These are phyloP conservation scores for Fusarium papillatum DNA, from an alignment of 2,329 filamentous ascomycete genomes.

Conservation along the genomic window DNA sequence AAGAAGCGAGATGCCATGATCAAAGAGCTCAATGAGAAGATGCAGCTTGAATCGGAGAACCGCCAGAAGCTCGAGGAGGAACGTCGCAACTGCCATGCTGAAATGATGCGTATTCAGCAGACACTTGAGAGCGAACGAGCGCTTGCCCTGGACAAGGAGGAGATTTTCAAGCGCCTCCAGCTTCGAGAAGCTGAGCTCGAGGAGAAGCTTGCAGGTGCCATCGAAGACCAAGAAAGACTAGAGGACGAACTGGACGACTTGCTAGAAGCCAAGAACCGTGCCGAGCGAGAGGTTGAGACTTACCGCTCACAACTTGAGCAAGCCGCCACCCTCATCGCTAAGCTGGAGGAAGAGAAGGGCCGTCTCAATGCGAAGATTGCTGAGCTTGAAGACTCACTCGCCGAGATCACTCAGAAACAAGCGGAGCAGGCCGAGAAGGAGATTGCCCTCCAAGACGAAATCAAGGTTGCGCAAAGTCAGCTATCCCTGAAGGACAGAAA, in stretches of 20 bases:
- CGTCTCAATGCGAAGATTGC: conserved; percentile 77
- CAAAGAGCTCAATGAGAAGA: conserved; percentile 85
- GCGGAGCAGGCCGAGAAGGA: conserved; percentile 83
- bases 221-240: conserved; percentile 93
- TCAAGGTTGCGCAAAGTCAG: conserved; percentile 93
- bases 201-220: conserved; percentile 91
- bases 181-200: conserved; percentile 91
- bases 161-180: conserved; percentile 98
- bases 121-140: conserved; percentile 95
- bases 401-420: conserved; percentile 78
- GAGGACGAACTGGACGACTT: conserved; percentile 95
- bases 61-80: conserved; percentile 91
- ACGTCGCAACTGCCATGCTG: conserved; percentile 85
- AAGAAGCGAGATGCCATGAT: conserved; percentile 97
- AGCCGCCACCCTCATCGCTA: conserved; percentile 87
- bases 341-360: conserved; percentile 88
- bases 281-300: conserved; percentile 86
- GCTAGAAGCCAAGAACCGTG: conserved; percentile 88
- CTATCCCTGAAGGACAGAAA: conserved; percentile 91
- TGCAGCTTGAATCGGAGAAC: conserved; percentile 81
- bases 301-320: conserved; percentile 90
- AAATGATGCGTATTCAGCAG: conserved; percentile 92
- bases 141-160: conserved; percentile 97
- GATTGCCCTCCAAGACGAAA: conserved; percentile 82
- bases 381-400: conserved; percentile 78